phyloP scores from a whole-genome alignment of 1,284 basidiomycete genomes.

The Dichomitus squalens region DNA sequence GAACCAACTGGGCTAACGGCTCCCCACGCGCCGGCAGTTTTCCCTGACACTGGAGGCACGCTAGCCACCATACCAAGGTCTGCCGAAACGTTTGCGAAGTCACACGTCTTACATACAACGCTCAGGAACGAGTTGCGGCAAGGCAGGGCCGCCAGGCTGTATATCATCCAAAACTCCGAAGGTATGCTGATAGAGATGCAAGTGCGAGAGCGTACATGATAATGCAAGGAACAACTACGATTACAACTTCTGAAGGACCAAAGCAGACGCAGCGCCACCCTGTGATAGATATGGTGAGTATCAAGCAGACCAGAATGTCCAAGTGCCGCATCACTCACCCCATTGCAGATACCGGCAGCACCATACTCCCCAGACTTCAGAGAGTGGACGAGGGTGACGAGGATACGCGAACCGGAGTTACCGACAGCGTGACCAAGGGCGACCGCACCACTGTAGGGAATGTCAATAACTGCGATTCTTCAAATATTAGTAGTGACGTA shows the following conservation, averaged over 20 bases:
- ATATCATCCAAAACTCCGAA: not conserved
- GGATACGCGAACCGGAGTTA: slow-evolving; percentile 93
- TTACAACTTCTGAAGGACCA: slow-evolving; percentile 87
- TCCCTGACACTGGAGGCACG: no score
- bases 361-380: slow-evolving; percentile 97
- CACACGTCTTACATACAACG: slow-evolving; percentile 3
- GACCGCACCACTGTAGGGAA: slow-evolving; percentile 75
- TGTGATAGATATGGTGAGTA: slow-evolving; percentile 35
- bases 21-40: not conserved
- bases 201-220: slow-evolving; percentile 28
- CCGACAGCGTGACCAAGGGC: slow-evolving; percentile 96
- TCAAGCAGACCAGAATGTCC: not conserved
- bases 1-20: not conserved
- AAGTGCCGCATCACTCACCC: slow-evolving; percentile 55
- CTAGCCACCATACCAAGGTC: not conserved
- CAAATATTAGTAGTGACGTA: slow-evolving; percentile 39
- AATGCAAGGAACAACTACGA: slow-evolving; percentile 11
- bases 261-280: slow-evolving; percentile 92
- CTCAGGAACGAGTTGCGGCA: no score
- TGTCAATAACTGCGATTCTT: not conserved
- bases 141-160: no score
- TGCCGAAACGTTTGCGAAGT: not conserved
- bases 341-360: slow-evolving; percentile 97
- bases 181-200: slow-evolving; percentile 23
- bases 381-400: slow-evolving; percentile 92